Percentiles rank a stretch among this genome's conserved stretches.
These are phyloP conservation scores for Candida sanyaensis DNA, from an alignment of 1,139 yeast species.

Conservation along the genomic window DNA sequence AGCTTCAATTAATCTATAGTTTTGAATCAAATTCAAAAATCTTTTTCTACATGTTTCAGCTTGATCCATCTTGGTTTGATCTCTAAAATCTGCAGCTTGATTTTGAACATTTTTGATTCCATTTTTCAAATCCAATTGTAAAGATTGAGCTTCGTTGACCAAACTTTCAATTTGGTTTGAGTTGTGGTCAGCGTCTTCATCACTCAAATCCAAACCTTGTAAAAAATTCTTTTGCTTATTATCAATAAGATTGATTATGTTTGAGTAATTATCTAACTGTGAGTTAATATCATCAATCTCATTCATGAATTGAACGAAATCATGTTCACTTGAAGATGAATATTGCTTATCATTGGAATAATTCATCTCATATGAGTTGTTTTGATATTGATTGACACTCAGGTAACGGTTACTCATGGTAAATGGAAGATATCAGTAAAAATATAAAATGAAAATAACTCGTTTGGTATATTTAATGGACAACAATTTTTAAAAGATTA, in stretches of 20 bases:
- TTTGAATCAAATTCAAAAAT: constrained; percentile 84
- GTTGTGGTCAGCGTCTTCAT: constrained; percentile 69
- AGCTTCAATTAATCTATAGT: constrained; percentile 84
- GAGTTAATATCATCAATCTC: constrained; percentile 82
- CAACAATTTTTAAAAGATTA: too few species aligned
- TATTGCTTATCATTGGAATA: constrained; percentile 27
- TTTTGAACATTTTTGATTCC: constrained; percentile 76
- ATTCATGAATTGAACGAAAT: constrained; percentile 77
- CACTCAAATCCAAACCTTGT: constrained; percentile 75
- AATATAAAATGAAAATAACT: too few species aligned
- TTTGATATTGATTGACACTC: constrained; percentile 8
- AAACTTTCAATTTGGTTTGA: constrained; percentile 78
- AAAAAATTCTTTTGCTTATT: constrained; percentile 79
- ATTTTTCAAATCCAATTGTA: constrained; percentile 72
- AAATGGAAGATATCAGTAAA: background rate
- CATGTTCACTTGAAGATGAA: constrained; percentile 40
- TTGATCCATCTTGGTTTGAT: constrained; percentile 83
- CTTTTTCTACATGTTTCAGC: constrained; percentile 87
- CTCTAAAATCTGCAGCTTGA: constrained; percentile 58
- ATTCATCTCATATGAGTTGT: constrained; percentile 28
- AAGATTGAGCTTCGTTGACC: constrained; percentile 75
- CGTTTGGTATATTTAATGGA: too few species aligned
- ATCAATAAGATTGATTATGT: constrained; percentile 73
- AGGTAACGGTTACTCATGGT: constrained; percentile 32
- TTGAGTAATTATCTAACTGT: constrained; percentile 78